Conservation (phyloP, 768 basidiomycete genomes). For the Lentinula sp. region DNA sequence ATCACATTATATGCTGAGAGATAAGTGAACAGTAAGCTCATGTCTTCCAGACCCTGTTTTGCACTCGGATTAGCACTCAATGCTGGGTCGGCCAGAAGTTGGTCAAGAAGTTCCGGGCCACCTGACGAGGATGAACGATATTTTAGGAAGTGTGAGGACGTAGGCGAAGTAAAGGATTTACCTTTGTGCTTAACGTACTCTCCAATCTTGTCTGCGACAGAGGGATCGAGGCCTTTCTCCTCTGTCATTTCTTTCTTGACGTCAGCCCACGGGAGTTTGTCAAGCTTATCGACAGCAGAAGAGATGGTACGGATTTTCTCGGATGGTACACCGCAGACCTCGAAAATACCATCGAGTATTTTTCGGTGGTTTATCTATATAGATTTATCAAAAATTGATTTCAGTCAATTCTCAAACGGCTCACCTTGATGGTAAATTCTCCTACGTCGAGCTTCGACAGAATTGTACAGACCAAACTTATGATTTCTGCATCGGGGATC, state of each 20-base stretch:
- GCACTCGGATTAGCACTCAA: constrained; percentile 71
- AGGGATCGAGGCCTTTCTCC: constrained; percentile 83
- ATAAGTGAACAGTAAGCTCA: constrained; percentile 78
- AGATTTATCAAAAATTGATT: too few species aligned
- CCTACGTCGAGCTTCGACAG: constrained; percentile 83
- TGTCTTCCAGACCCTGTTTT: constrained; percentile 79
- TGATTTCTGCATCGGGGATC: constrained; percentile 93
- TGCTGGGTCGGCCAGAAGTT: constrained; percentile 53
- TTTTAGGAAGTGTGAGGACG: neutral
- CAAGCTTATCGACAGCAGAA: constrained; percentile 96
- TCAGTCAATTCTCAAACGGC: neutral
- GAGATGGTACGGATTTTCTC: constrained; percentile 92
- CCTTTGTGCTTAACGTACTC: constrained; percentile 97
- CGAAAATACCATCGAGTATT: constrained; percentile 94
- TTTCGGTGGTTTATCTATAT: constrained; percentile 89
- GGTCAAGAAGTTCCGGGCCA: constrained; percentile 68
- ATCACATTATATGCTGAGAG: constrained; percentile 75
- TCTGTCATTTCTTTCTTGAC: constrained; percentile 96
- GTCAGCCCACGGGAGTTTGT: constrained; percentile 92
- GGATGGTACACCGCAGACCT: constrained; percentile 87
- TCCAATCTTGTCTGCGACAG: constrained; percentile 88
- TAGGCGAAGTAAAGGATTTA: constrained; percentile 18
- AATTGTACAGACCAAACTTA: constrained; percentile 77
- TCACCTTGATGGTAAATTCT: constrained; percentile 89
- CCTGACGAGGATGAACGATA: constrained; percentile 35